A percentile compares a stretch with the other conserved stretches of the same genome.
Evolutionary conservation across 306 rosid genomes (phyloP).

Genomic region (Dalbergia oliveri): DNA sequence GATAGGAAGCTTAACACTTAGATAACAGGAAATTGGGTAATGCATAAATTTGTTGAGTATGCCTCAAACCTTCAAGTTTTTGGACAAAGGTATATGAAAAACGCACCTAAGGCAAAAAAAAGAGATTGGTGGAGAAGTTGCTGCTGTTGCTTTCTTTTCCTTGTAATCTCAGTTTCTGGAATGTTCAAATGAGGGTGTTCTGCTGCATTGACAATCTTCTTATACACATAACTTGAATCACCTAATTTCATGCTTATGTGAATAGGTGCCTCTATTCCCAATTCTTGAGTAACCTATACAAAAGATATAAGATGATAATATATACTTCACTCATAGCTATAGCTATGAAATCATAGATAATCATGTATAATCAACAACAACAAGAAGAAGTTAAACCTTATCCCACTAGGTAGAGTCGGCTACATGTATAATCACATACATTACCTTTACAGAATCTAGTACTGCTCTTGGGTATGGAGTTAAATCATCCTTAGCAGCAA

Average conservation of each 20-base stretch:
- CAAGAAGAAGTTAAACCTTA: background rate
- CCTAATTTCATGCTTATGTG: constrained; percentile 74
- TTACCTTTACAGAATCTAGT: constrained; percentile 80
- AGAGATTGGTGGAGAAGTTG: constrained; percentile 75
- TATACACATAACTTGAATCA: constrained; percentile 61
- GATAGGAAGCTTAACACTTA: constrained; percentile 29
- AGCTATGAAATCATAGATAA: constrained; percentile 16
- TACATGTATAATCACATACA: background rate
- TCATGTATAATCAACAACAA: background rate
- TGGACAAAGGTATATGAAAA: constrained; percentile 23
- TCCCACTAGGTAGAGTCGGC: no score
- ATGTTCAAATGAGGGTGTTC: constrained; percentile 81
- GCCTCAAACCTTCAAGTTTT: constrained; percentile 28
- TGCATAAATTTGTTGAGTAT: constrained; percentile 13
- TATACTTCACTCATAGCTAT: constrained; percentile 12
- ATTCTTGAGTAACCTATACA: constrained; percentile 70
- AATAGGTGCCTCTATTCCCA: constrained; percentile 81
- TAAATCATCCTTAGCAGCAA: constrained; percentile 90
- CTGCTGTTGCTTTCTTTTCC: constrained; percentile 68
- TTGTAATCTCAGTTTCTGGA: constrained; percentile 81
- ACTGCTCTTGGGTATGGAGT: constrained; percentile 77
- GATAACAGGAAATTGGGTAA: background rate
- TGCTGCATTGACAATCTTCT: constrained; percentile 71
- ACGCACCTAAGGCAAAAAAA: constrained; percentile 71
- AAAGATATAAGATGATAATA: constrained; percentile 23